Conservation (phyloP, 106 monocot genomes). For the Apostasia shenzhenica region DNA sequence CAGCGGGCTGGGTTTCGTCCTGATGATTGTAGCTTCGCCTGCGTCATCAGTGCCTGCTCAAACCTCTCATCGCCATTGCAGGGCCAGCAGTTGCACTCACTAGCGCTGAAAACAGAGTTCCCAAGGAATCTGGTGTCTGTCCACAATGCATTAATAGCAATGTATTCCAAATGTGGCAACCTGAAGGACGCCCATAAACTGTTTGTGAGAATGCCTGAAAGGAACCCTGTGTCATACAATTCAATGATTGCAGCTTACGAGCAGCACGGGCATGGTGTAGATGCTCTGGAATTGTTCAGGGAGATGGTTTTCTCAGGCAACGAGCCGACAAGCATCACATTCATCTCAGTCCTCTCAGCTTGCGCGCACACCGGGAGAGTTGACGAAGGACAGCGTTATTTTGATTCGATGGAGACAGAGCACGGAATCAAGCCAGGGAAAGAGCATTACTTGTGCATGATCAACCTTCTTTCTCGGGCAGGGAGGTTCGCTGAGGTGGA, state of each 20-base stretch:
- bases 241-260: slow-evolving; percentile 58
- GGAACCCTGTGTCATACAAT: slow-evolving; percentile 44
- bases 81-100: slow-evolving; percentile 55
- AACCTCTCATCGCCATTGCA: slow-evolving; percentile 48
- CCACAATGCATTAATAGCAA: slow-evolving; percentile 42
- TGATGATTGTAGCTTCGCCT: slow-evolving; percentile 62
- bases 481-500: slow-evolving; percentile 41
- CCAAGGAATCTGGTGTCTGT: slow-evolving; percentile 34
- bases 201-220: slow-evolving; percentile 36
- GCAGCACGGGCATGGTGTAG: slow-evolving; percentile 35
- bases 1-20: slow-evolving; percentile 46
- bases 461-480: slow-evolving; percentile 58
- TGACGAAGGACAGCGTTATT: slow-evolving; percentile 36
- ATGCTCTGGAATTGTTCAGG: slow-evolving; percentile 34
- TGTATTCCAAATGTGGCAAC: slow-evolving; percentile 59
- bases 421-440: slow-evolving; percentile 25
- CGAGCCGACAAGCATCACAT: slow-evolving; percentile 42
- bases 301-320: slow-evolving; percentile 24
- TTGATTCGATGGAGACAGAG: slow-evolving; percentile 33
- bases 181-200: slow-evolving; percentile 35
- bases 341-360: slow-evolving; percentile 51
- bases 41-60: slow-evolving; percentile 50
- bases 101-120: slow-evolving; percentile 36
- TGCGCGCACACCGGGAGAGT: slow-evolving; percentile 54
- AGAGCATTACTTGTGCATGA: slow-evolving; percentile 74